Evolutionary conservation across 2,329 filamentous ascomycete species (phyloP).

Genomic region (Curvularia sp.): DNA sequence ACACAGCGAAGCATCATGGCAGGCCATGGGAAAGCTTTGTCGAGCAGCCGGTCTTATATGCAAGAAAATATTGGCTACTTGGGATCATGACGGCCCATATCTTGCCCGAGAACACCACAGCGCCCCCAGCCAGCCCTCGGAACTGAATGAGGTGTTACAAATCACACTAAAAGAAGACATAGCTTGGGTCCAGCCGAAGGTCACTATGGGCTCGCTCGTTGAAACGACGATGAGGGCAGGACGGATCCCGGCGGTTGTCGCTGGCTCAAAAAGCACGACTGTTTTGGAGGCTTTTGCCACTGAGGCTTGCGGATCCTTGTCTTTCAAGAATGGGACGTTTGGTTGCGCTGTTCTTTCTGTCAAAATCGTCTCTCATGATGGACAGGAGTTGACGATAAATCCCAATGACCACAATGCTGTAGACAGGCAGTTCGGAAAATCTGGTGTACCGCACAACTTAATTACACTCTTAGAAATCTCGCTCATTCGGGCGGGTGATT

Average conservation of each 20-base stretch:
- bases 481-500: slow-evolving; percentile 7
- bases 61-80: slow-evolving; percentile 1
- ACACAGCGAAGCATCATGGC: not conserved
- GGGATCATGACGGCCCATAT: not conserved
- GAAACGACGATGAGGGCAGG: slow-evolving; percentile 2
- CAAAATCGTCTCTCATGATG: not conserved
- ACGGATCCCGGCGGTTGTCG: slow-evolving; percentile 4
- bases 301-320: slow-evolving; percentile 1
- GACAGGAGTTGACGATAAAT: slow-evolving; percentile 1
- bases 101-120: not conserved
- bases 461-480: slow-evolving; percentile 7
- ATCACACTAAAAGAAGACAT: not conserved
- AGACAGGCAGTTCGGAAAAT: not conserved
- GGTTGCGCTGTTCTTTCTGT: slow-evolving; percentile 7
- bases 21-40: not conserved
- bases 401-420: not conserved
- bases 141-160: not conserved
- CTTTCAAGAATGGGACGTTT: too few species aligned
- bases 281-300: slow-evolving; percentile 5
- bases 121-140: not conserved
- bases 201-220: slow-evolving; percentile 1
- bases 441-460: not conserved
- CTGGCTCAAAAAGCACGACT: slow-evolving; percentile 1
- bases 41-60: not conserved
- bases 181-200: slow-evolving; percentile 5